Conservation (phyloP, 176 grass and related monocot species). For the Triticum aestivum region IWGSC_CS_RefSeq_v2.1 NC_057806.1:608747253-608747752, state of each 20-base stretch:
- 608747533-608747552: conserved; percentile 65
- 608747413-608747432: conserved; percentile 66
- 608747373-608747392: conserved; percentile 55
- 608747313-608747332: conserved; percentile 7
- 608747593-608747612: conserved; percentile 40
- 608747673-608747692: neutral
- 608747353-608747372: conserved; percentile 55
- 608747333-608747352: conserved; percentile 42
- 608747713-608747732: conserved; percentile 80
- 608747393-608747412: conserved; percentile 53
- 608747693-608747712: neutral
- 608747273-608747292: neutral
- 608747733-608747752: conserved; percentile 45
- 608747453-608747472: conserved; percentile 56
- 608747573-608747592: conserved; percentile 46
- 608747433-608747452: conserved; percentile 77
- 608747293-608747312: neutral
- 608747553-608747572: conserved; percentile 61
- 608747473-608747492: conserved; percentile 37
- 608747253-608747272: neutral
- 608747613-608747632: conserved; percentile 60
- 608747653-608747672: conserved; percentile 1
- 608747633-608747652: neutral
- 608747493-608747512: conserved; percentile 71
- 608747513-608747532: conserved; percentile 66